Conservation (phyloP, 495 filamentous ascomycete genomes). For the Podospora fimiseda region DNA sequence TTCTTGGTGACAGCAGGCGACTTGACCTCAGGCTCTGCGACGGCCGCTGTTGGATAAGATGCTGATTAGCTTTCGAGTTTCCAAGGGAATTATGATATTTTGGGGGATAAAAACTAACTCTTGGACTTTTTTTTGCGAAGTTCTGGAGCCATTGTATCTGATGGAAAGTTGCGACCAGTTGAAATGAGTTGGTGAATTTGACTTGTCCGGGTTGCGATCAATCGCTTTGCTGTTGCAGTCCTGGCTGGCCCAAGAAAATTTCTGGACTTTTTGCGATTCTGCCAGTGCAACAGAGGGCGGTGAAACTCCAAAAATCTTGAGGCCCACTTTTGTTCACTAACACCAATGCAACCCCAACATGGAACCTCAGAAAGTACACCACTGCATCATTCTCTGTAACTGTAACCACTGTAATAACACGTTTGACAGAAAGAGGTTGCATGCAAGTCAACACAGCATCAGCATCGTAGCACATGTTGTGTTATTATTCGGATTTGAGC, state of each 20-base stretch:
- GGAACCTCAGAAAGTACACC: background rate
- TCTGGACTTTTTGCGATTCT: constrained; percentile 24
- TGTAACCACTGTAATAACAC: too few relatives aligned
- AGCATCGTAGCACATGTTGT: background rate
- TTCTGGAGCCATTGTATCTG: constrained; percentile 58
- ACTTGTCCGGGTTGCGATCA: background rate
- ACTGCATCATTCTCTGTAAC: too few relatives aligned
- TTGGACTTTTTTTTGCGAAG: constrained; percentile 67
- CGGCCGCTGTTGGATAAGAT: constrained; percentile 26
- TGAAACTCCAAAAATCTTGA: constrained; percentile 1
- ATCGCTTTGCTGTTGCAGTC: background rate
- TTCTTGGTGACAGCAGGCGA: constrained; percentile 48
- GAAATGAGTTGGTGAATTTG: background rate
- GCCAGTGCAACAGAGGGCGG: constrained; percentile 11
- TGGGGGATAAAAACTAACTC: constrained; percentile 41
- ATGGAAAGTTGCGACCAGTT: background rate
- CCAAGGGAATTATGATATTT: background rate
- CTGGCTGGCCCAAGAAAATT: constrained; percentile 18
- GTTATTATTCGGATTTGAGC: background rate
- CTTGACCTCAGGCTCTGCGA: constrained; percentile 38
- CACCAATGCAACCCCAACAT: background rate
- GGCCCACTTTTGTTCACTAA: background rate
- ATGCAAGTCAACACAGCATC: too few relatives aligned
- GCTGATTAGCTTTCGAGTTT: constrained; percentile 22
- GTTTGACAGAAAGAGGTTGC: too few relatives aligned